Evolutionary conservation across 2,329 filamentous ascomycete genomes (phyloP), one percentile per base, ranked within the genome.

Genomic region (Domatiomyces globalis): DNA sequence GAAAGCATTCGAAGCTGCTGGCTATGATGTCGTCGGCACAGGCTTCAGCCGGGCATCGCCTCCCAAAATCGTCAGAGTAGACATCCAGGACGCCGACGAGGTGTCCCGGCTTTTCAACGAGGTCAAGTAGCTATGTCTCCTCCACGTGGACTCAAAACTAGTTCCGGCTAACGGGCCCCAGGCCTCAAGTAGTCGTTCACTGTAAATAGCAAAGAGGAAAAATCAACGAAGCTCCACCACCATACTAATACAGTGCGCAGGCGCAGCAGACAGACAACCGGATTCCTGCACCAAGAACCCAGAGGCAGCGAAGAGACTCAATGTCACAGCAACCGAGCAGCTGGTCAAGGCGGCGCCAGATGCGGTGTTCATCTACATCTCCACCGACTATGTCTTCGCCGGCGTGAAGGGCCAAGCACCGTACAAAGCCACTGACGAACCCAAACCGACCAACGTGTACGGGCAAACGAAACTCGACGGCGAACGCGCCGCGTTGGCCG

Each of bases 231-330:
- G 15, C 45, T 15, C 46, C 47, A 12, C 39, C 25, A n/a, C n/a
- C 8, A 3, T 20, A 49, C 47, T 49, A 15, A 49, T 39, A 39
- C 47, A 48, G n/a, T 18, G 20, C 15, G 39, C 56, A 89, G 85
- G 85, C 64, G 89, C 88, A 43, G 88, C 88, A 45, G 89, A 94
- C 67, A 81, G 87, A 55, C 94, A 84, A 62, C 88, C 89, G 1
- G 88, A 95, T 67, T 84, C 84, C 64, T 90, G 88, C 63, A 84
- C 88, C 61, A 77, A 79, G 57, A 80, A 95, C 65, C 88, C 87
- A 2, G 78, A 82, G 53, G 84, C 80, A 50, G 86, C 87, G 2
- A 78, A 77, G 54, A 76, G 75, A 17, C 73, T 94, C 61, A 94
- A 94, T 62, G 79, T 90, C 10, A 74, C 79, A 2, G 84, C 87